Base-by-base conservation (phyloP, 768 basidiomycete genomes). In the Lactifluus hygrophoroides region DNA sequence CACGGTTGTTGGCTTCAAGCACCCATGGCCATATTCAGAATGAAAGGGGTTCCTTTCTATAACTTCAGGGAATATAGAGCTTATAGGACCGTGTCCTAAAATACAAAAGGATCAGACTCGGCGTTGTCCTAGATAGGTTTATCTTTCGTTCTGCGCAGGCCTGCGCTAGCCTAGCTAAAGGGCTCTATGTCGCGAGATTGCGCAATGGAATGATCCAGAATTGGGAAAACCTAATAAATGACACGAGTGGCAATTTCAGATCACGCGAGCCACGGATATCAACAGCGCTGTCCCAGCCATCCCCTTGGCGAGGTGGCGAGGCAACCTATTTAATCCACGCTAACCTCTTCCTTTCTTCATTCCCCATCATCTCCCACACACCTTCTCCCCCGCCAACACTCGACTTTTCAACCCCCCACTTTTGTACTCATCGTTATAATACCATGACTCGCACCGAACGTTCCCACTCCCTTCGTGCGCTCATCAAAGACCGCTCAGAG, bases 371-470 rank as follows among this genome's bases (percentile, higher is more conserved):
- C 30, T 23, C 23, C 37, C 50, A 27, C 17, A 40, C 40, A 27
- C 28, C 27, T 28, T 21, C 32, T n/a, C 19, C 51, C 17, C 19
- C n/a, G 17, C 5, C 43, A 34, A 43, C 52, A 10, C 34, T 19
- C n/a, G 5, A 17, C 19, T 14, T 27, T 14, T n/a, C n/a, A n/a
- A n/a, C 14, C n/a, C 21, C 21, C 11, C 30, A n/a, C 46, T 5
- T 13, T 13, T n/a, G 16, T 40, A 19, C 40, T n/a, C n/a, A 19
- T 40, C 10, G n/a, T 40, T 8, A 3, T 43, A 43, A 43, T 65
- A 75, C 42, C 69, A 91, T 91, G 88, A 90, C 88, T 58, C 87
- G 89, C 67, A 91, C 89, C 52, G 83, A 78, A 64, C 87, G 89
- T 66, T 77, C 88, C 56, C 68, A 79, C 44, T 85, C 79, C 69